A percentile compares a stretch with the other conserved stretches of the same genome.
phyloP scores from a whole-genome alignment of 2,329 filamentous ascomycete genomes.

The Colletotrichum cuscutae region DNA sequence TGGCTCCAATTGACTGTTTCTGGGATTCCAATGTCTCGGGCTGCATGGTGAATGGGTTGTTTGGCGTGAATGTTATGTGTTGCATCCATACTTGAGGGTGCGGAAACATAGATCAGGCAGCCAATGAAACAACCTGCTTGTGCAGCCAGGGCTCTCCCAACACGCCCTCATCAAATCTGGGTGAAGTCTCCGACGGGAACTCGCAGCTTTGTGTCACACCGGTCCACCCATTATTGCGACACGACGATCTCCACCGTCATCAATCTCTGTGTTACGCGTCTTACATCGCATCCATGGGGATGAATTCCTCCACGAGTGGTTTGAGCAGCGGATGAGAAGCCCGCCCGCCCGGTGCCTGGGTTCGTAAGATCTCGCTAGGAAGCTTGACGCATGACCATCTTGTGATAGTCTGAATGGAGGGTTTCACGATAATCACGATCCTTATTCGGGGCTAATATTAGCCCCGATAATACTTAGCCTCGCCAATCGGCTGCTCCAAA shows the following conservation, averaged over 20 bases:
- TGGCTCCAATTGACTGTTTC: not conserved
- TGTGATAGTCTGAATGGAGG: not conserved
- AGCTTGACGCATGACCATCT: not conserved
- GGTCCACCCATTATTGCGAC: slow-evolving; percentile 25
- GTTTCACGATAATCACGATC: slow-evolving; percentile 13
- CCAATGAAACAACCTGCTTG: not conserved
- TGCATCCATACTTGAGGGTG: not conserved
- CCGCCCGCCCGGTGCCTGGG: slow-evolving; percentile 12
- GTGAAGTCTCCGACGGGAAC: slow-evolving; percentile 6
- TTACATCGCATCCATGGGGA: not conserved
- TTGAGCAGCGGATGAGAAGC: not conserved
- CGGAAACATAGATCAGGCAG: not conserved
- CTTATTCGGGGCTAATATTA: not conserved
- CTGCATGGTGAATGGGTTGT: slow-evolving; percentile 12
- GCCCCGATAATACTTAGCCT: not conserved
- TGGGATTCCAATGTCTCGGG: slow-evolving; percentile 33
- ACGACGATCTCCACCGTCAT: slow-evolving; percentile 7
- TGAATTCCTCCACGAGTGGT: slow-evolving; percentile 23
- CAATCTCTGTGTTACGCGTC: not conserved
- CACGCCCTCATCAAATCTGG: not conserved
- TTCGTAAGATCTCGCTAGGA: slow-evolving; percentile 11
- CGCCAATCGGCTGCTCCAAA: not conserved
- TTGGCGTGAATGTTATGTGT: not conserved
- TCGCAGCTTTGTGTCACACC: slow-evolving; percentile 15
- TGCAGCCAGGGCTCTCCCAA: not conserved